These are phyloP conservation scores for Ceratocystis eucalypticola DNA, from an alignment of 2,329 filamentous ascomycete genomes.

Conservation along the genomic window DNA sequence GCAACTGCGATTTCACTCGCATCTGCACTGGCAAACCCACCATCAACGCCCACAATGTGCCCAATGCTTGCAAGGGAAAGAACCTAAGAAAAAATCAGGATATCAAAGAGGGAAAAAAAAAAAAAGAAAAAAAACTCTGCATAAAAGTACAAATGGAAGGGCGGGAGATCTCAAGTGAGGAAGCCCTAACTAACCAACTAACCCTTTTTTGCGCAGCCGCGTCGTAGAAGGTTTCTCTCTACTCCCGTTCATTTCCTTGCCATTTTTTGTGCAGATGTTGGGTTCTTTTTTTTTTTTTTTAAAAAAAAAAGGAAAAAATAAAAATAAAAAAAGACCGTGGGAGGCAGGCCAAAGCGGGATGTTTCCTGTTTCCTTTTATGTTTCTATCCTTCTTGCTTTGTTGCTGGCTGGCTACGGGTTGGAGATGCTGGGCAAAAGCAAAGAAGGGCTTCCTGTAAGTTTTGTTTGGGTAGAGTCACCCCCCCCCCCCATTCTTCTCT, in stretches of 20 bases:
- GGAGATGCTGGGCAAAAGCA: not conserved
- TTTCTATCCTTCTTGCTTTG: not conserved
- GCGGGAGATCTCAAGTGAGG: not conserved
- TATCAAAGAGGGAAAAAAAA: not conserved
- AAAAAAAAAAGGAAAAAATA: no score
- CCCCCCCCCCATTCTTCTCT: not conserved
- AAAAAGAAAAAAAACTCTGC: not conserved
- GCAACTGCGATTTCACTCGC: not conserved
- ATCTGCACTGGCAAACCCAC: not conserved
- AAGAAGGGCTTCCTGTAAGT: no score
- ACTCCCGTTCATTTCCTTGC: not conserved
- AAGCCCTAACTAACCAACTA: not conserved
- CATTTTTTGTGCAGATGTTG: not conserved
- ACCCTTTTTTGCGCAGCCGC: not conserved
- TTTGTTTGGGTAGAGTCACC: not conserved
- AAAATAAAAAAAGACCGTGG: no score
- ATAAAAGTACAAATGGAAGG: not conserved
- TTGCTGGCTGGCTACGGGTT: not conserved
- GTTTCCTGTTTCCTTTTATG: not conserved
- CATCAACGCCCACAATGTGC: not conserved
- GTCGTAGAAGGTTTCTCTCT: no score
- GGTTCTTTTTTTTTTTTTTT: not conserved
- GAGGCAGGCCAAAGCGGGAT: not conserved
- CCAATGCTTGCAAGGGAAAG: not conserved
- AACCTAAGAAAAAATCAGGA: not conserved